These are phyloP conservation scores for Vaccinium vitisidaea DNA, from an alignment of 148 eudicot species.

Conservation along the genomic window DNA sequence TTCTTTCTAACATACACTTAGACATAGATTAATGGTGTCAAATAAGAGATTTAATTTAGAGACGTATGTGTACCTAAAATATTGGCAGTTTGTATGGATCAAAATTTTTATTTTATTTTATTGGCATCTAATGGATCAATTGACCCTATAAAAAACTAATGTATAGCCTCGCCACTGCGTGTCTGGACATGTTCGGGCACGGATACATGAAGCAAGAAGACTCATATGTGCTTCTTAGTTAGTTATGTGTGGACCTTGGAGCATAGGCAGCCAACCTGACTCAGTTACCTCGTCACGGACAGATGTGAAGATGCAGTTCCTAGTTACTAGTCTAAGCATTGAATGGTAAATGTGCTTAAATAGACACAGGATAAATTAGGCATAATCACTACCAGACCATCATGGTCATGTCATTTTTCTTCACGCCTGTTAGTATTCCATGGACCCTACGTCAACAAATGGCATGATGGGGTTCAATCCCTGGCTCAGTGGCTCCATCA, in stretches of 20 bases:
- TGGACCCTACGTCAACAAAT: not conserved
- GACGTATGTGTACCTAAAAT: too few species aligned
- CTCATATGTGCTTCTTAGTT: not conserved
- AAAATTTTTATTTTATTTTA: too few species aligned
- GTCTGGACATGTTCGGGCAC: not conserved
- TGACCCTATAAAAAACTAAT: not conserved
- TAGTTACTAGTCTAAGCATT: not conserved
- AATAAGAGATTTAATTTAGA: not conserved
- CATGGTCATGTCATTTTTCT: not conserved
- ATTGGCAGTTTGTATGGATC: not conserved
- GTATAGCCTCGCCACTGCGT: not conserved
- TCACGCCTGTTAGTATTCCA: not conserved
- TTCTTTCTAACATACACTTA: not conserved
- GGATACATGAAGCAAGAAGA: not conserved
- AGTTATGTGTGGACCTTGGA: not conserved
- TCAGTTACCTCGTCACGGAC: not conserved
- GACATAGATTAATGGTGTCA: not conserved
- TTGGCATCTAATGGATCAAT: not conserved
- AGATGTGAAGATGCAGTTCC: not conserved
- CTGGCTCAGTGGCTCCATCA: not conserved
- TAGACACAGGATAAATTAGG: conserved; percentile 16
- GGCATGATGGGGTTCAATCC: conserved; percentile 1
- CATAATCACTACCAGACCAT: not conserved
- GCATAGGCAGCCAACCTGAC: not conserved
- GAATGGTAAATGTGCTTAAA: not conserved